These are phyloP conservation scores for Dillenia turbinata DNA, from an alignment of 164 flowering plant genomes.

Conservation along the genomic window DNA sequence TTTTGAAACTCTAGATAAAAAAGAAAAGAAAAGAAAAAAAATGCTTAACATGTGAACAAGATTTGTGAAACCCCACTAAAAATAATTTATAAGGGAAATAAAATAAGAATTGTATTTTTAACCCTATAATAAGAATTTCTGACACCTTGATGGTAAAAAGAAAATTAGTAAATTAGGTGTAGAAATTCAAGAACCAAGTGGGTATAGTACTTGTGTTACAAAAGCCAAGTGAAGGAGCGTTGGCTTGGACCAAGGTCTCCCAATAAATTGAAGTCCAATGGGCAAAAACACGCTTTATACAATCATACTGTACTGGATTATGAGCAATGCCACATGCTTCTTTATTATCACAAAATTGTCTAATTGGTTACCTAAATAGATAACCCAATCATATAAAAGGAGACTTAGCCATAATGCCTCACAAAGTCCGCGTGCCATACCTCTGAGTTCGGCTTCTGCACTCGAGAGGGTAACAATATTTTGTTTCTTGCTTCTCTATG, in stretches of 20 bases:
- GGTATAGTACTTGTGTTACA: slow-evolving; percentile 55
- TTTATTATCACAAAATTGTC: slow-evolving; percentile 14
- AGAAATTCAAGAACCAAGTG: background rate
- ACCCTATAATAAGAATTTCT: background rate
- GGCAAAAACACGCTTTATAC: slow-evolving; percentile 43
- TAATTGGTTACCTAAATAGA: background rate
- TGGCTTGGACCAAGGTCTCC: slow-evolving; percentile 85
- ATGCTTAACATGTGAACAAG: too few species aligned
- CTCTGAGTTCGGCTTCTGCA: slow-evolving; percentile 9
- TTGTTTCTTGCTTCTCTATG: slow-evolving; percentile 13
- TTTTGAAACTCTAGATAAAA: too few species aligned
- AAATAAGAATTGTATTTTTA: background rate
- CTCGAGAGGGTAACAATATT: slow-evolving; percentile 1
- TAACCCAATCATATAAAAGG: background rate
- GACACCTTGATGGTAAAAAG: background rate
- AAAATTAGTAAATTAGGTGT: background rate
- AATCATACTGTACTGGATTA: slow-evolving; percentile 16
- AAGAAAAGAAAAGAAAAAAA: too few species aligned
- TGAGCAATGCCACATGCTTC: slow-evolving; percentile 9
- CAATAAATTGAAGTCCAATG: slow-evolving; percentile 94
- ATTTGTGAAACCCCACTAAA: background rate
- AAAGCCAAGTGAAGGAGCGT: slow-evolving; percentile 63
- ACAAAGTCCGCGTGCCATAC: background rate
- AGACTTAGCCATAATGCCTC: slow-evolving; percentile 5
- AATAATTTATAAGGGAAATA: background rate